Evolutionary conservation across 331 rosid species (phyloP), one percentile per base, ranked within the genome.

Genomic region (Erythrophleum ivorense): DNA sequence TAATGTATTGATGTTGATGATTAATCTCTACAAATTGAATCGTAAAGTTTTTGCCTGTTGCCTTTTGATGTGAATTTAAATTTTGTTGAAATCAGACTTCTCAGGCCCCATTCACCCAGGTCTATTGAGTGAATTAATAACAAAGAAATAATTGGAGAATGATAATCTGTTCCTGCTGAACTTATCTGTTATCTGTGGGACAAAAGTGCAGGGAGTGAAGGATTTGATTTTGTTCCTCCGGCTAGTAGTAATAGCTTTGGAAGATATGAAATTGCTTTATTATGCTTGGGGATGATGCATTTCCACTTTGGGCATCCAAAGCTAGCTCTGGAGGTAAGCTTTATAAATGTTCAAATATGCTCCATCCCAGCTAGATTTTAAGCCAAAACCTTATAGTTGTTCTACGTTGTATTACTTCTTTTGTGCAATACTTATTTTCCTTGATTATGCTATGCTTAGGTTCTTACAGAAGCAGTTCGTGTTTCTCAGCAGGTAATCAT

Each of bases 191-290:
- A 81, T 80, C 80, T 85, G 63, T 82, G 87, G 88, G 87, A 83
- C 89, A 86, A 91, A 89, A 95, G 99, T 91, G 97, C 99, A 95
- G 99, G 99, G 97, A 91, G 91, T 31, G 98, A 95, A 89, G 99
- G 99, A 90, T 87, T 87, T 86, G 99, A 93, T 85, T 87, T 82
- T 72, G 85, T 89, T 81, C 91, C 98, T 84, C 89, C 96, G 15
- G 86, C 84, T 84, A 88, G 91, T 78, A 80, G 85, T 79, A 90
- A 81, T 85, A 86, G 73, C 87, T 88, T 85, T 76, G 99, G 99
- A 79, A 91, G 97, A 88, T 95, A 89, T 77, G 98, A 93, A 89
- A 86, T 91, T 82, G 97, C 91, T 78, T 85, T 93, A 84, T 91
- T 91, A 79, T 95, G 92, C 87, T 87, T 91, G 82, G 98, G 99